phyloP scores from a whole-genome alignment of 2,329 filamentous ascomycete genomes.

The Claviceps humidiphila region DNA sequence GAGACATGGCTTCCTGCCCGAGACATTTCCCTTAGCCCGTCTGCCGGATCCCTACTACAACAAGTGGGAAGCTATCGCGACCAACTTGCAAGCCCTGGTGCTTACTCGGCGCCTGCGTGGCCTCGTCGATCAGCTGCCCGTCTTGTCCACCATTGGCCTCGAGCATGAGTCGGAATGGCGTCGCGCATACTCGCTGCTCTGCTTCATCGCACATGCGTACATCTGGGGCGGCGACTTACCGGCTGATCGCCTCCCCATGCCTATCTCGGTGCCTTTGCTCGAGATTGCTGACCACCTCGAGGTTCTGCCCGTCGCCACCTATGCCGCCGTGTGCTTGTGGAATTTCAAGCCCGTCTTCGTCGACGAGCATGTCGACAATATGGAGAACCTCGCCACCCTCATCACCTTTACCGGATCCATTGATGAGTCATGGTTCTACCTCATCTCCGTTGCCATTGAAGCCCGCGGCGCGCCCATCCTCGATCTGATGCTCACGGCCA shows the following conservation, averaged over 20 bases:
- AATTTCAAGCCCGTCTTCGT: conserved; percentile 90
- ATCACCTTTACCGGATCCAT: conserved; percentile 86
- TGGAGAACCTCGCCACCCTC: conserved; percentile 80
- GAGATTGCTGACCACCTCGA: conserved; percentile 66
- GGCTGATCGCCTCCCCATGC: conserved; percentile 62
- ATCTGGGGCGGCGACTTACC: conserved; percentile 89
- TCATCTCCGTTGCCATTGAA: conserved; percentile 91
- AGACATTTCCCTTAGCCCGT: conserved; percentile 62
- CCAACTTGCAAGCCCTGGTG: conserved; percentile 77
- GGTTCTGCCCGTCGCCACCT: conserved; percentile 84
- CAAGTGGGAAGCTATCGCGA: conserved; percentile 79
- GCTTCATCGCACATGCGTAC: conserved; percentile 88
- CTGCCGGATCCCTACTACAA: conserved; percentile 87
- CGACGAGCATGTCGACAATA: conserved; percentile 65
- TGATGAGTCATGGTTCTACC: conserved; percentile 98
- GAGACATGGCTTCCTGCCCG: conserved; percentile 75
- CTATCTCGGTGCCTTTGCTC: conserved; percentile 73
- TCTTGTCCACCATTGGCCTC: conserved; percentile 72
- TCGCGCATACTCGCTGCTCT: conserved; percentile 78
- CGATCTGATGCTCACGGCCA: conserved; percentile 77
- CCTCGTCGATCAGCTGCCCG: conserved; percentile 66
- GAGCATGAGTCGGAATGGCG: conserved; percentile 83
- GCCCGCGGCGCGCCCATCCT: conserved; percentile 79
- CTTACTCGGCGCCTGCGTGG: conserved; percentile 71
- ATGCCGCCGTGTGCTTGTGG: conserved; percentile 85